A percentile compares a stretch with the other conserved stretches of the same genome.
These are phyloP conservation scores for Grosmannia huntii DNA, from an alignment of 2,329 filamentous ascomycete genomes.

Conservation along the genomic window DNA sequence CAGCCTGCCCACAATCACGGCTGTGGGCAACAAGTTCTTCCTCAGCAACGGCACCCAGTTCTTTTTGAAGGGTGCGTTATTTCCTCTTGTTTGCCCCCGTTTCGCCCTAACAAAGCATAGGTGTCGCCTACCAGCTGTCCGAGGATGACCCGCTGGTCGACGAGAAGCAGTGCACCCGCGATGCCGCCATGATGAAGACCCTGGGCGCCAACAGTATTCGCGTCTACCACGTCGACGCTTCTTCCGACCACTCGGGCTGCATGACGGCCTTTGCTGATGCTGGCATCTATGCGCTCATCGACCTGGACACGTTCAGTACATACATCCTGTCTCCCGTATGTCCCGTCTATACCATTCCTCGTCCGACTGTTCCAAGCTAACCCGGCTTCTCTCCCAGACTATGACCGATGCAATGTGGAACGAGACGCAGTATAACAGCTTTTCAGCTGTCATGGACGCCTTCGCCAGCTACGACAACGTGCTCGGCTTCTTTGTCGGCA, in stretches of 20 bases:
- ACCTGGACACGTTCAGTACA: constrained; percentile 64
- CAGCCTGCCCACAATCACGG: constrained; percentile 33
- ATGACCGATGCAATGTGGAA: constrained; percentile 58
- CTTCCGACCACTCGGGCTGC: constrained; percentile 59
- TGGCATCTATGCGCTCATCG: constrained; percentile 74
- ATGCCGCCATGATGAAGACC: constrained; percentile 65
- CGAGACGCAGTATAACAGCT: constrained; percentile 53
- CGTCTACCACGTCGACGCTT: constrained; percentile 73
- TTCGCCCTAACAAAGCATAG: constrained; percentile 26
- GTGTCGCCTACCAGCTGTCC: constrained; percentile 57
- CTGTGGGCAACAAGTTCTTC: constrained; percentile 75
- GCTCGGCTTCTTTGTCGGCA: constrained; percentile 76
- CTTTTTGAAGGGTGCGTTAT: constrained; percentile 61
- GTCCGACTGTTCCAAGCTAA: too few relatives aligned
- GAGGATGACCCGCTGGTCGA: constrained; percentile 64
- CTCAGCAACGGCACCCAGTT: constrained; percentile 68
- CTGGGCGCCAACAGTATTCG: constrained; percentile 75
- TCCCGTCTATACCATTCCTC: constrained; percentile 5
- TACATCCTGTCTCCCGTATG: constrained; percentile 49
- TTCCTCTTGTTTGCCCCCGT: background rate
- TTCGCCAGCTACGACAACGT: constrained; percentile 70
- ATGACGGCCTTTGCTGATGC: constrained; percentile 69
- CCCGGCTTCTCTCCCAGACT: constrained; percentile 25
- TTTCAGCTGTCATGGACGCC: constrained; percentile 60
- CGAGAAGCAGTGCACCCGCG: constrained; percentile 60